Conservation (phyloP, 2,329 filamentous ascomycete species). For the Alternaria atra region DNA sequence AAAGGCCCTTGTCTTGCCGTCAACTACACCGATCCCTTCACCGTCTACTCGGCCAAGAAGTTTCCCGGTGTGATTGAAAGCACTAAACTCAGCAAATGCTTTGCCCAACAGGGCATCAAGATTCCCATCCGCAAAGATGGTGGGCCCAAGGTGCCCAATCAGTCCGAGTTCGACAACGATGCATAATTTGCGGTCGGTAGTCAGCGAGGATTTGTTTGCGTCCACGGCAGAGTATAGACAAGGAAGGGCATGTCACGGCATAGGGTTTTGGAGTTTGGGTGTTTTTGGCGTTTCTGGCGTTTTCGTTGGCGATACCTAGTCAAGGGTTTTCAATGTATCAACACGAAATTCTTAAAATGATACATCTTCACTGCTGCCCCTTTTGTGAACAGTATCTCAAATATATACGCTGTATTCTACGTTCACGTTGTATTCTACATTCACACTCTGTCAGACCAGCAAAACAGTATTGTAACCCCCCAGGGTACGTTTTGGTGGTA, state of each 20-base stretch:
- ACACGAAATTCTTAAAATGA: neutral
- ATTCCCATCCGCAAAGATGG: constrained; percentile 95
- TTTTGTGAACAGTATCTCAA: neutral
- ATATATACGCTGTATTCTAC: too few relatives aligned
- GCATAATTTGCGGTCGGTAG: constrained; percentile 29
- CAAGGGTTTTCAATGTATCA: neutral
- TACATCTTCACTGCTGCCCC: neutral
- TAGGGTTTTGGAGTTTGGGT: neutral
- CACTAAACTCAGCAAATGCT: constrained; percentile 88
- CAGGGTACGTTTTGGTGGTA: too few relatives aligned
- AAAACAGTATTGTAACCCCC: too few relatives aligned
- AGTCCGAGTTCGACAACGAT: constrained; percentile 56
- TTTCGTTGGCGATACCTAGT: neutral
- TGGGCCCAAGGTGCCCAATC: constrained; percentile 61
- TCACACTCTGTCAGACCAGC: too few relatives aligned
- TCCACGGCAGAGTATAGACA: neutral
- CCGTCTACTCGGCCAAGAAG: constrained; percentile 96
- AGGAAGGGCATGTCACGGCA: neutral
- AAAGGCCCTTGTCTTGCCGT: constrained; percentile 84
- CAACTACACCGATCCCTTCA: constrained; percentile 87
- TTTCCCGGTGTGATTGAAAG: constrained; percentile 97
- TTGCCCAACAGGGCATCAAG: constrained; percentile 93
- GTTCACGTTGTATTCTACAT: too few relatives aligned
- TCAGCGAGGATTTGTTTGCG: neutral
- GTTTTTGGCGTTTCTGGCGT: neutral